phyloP scores from a whole-genome alignment of 345 rosid species.

The Brassica nigra region DNA sequence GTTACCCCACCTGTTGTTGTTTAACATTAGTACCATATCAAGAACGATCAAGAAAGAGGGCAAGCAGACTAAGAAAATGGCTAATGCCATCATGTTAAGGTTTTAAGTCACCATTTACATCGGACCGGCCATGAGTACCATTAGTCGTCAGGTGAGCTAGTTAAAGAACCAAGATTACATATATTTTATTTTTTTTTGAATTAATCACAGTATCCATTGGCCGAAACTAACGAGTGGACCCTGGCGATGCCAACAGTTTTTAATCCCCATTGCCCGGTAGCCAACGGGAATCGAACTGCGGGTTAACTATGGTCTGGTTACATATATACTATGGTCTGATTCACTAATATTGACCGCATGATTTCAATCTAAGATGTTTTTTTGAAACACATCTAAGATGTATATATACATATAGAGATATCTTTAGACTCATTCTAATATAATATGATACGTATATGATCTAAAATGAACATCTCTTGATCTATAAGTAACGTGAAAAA shows the following conservation, averaged over 20 bases:
- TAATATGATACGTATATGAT: not conserved
- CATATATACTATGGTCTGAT: not conserved
- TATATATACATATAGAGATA: not conserved
- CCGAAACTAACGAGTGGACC: too few species aligned
- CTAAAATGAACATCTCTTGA: constrained; percentile 11
- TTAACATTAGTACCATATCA: constrained; percentile 1
- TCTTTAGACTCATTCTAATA: not conserved
- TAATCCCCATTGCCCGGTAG: too few species aligned
- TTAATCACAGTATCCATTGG: too few species aligned
- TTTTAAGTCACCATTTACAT: not conserved
- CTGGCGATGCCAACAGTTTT: too few species aligned
- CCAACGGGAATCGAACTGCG: too few species aligned
- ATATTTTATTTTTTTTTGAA: too few species aligned
- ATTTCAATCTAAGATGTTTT: not conserved
- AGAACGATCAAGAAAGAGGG: not conserved
- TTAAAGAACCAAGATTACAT: not conserved
- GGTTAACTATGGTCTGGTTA: not conserved
- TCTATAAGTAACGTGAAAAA: not conserved
- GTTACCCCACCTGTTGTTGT: constrained; percentile 67
- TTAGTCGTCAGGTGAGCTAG: not conserved
- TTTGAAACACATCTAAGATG: not conserved
- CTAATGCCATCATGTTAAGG: not conserved
- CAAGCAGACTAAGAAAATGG: not conserved
- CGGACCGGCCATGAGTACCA: not conserved
- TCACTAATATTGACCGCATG: not conserved